Evolutionary conservation across 139 green algal genomes (phyloP).

Genomic region (Yamagishiella unicocca): DNA sequence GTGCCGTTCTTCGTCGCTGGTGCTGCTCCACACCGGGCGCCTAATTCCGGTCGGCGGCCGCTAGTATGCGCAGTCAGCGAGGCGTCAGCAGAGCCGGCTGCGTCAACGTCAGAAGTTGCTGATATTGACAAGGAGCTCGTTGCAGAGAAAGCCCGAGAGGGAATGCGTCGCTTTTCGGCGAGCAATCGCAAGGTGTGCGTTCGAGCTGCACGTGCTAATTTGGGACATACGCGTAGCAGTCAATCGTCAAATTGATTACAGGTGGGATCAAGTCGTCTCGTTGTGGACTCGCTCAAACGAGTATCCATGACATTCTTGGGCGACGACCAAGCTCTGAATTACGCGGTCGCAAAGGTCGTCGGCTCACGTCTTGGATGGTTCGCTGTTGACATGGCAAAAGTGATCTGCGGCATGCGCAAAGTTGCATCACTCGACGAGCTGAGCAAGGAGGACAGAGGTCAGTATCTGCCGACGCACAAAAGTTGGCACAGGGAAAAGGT

Average conservation of each 20-base stretch:
- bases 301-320: constrained; percentile 43
- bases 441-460: constrained; percentile 38
- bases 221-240: no score
- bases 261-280: constrained; percentile 4
- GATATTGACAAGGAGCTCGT: constrained; percentile 20
- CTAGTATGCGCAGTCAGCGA: not conserved
- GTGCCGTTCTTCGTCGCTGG: no score
- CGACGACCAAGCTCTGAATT: constrained; percentile 47
- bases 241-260: no score
- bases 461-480: not conserved
- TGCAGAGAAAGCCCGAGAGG: constrained; percentile 3
- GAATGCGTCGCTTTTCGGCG: constrained; percentile 20
- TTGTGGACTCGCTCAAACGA: constrained; percentile 34
- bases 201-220: no score
- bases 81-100: not conserved
- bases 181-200: constrained; percentile 1
- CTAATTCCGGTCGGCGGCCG: not conserved
- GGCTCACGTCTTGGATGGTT: constrained; percentile 45
- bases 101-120: not conserved
- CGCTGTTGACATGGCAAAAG: constrained; percentile 31
- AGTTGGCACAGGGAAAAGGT: no score
- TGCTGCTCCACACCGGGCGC: not conserved
- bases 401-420: constrained; percentile 57
- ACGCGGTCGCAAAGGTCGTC: constrained; percentile 44
- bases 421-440: constrained; percentile 31